These are phyloP conservation scores for Styphnolobium japonicum DNA, from an alignment of 306 rosid species.

Conservation along the genomic window DNA sequence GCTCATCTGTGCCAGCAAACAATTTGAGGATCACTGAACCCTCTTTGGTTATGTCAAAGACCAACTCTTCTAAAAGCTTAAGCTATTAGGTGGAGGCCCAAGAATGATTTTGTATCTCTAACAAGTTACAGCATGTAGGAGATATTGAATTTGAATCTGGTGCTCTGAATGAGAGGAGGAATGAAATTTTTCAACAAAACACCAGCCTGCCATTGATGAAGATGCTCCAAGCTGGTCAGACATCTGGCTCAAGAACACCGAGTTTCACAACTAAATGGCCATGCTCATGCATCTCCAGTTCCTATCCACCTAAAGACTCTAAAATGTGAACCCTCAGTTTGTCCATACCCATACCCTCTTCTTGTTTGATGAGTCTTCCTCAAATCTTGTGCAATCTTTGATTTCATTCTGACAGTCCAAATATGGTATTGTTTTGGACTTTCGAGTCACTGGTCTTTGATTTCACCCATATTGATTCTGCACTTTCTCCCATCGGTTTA, in stretches of 20 bases:
- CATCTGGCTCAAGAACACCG: neutral
- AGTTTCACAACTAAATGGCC: neutral
- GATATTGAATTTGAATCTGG: too few species aligned
- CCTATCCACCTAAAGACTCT: neutral
- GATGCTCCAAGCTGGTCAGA: neutral
- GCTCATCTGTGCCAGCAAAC: neutral
- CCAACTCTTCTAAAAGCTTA: too few species aligned
- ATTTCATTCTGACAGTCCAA: neutral
- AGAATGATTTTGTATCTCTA: too few species aligned
- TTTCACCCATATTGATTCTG: neutral
- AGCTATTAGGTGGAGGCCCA: too few species aligned
- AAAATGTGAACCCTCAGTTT: neutral
- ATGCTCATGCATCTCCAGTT: neutral
- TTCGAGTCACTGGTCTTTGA: neutral
- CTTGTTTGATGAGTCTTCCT: neutral
- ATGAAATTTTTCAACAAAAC: neutral
- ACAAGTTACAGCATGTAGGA: too few species aligned
- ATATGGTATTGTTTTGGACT: neutral
- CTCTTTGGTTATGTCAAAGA: neutral
- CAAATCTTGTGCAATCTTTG: neutral
- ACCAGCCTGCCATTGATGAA: neutral
- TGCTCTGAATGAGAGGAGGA: neutral
- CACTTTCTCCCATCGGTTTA: neutral
- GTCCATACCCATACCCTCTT: neutral
- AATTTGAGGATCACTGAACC: neutral